A percentile compares a stretch with the other conserved stretches of the same genome.
phyloP scores from a whole-genome alignment of 345 rosid genomes.

The Barbarea vulgaris region DNA sequence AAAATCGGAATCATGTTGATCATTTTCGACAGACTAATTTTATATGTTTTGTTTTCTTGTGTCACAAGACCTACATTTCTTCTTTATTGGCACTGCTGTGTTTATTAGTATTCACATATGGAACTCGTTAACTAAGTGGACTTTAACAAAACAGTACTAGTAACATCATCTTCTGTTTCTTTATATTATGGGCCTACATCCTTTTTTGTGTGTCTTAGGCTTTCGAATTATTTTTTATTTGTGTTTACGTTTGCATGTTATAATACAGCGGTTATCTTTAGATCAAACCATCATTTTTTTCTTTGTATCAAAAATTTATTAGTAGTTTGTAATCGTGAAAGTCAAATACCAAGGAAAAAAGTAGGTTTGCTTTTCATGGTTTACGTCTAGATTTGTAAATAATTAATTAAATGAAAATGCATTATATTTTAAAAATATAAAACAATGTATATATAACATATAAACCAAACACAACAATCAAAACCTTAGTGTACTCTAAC shows the following conservation, averaged over 20 bases:
- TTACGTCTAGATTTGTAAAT: not conserved
- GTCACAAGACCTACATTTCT: constrained; percentile 30
- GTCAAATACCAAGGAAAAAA: not conserved
- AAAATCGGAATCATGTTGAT: constrained; percentile 17
- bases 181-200: constrained; percentile 24
- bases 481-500: not conserved
- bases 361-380: not conserved
- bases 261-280: not conserved
- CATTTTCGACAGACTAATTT: constrained; percentile 6
- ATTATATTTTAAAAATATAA: not conserved
- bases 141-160: constrained; percentile 28
- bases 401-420: not conserved
- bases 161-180: constrained; percentile 12
- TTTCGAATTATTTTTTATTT: not conserved
- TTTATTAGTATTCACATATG: constrained; percentile 29
- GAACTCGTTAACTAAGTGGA: constrained; percentile 35
- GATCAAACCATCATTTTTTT: not conserved
- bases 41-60: constrained; percentile 29
- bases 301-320: not conserved
- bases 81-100: constrained; percentile 8
- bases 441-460: too few relatives aligned
- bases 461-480: not conserved
- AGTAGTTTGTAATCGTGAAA: not conserved
- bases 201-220: not conserved
- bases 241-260: constrained; percentile 10